Evolutionary conservation across 2,329 filamentous ascomycete species (phyloP).

Genomic region (Paecilomyces sp.): DNA sequence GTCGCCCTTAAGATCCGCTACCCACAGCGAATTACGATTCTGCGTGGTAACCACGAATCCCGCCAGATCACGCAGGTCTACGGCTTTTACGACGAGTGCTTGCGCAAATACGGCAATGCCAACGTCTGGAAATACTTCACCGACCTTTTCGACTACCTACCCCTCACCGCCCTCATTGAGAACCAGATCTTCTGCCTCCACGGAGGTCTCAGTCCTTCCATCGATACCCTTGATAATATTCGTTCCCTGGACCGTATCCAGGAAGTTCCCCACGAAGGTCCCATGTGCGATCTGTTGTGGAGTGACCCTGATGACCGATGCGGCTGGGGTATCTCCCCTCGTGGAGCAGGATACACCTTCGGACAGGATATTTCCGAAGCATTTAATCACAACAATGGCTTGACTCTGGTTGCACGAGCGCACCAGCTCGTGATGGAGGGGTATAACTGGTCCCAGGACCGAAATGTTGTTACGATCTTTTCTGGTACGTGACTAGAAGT

Average conservation of each 20-base stretch:
- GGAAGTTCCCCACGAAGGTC: conserved; percentile 95
- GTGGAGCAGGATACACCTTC: conserved; percentile 91
- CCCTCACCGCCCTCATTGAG: conserved; percentile 93
- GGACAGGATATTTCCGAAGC: conserved; percentile 97
- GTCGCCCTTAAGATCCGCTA: conserved; percentile 97
- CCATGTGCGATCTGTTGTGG: conserved; percentile 97
- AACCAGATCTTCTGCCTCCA: conserved; percentile 99
- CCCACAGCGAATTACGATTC: conserved; percentile 93
- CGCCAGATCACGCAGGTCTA: conserved; percentile 99
- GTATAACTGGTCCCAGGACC: conserved; percentile 98
- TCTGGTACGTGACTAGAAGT: conserved; percentile 55
- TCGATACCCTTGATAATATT: conserved; percentile 93
- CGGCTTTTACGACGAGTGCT: conserved; percentile 98
- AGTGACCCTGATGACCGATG: conserved; percentile 95
- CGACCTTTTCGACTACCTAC: conserved; percentile 99
- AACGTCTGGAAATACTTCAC: conserved; percentile 99
- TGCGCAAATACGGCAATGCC: conserved; percentile 94
- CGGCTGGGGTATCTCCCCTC: conserved; percentile 91
- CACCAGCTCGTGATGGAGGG: conserved; percentile 99
- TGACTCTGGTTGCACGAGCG: conserved; percentile 90
- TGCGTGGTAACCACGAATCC: conserved; percentile 98
- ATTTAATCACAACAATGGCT: conserved; percentile 97
- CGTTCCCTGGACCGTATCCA: conserved; percentile 91
- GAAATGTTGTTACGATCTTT: conserved; percentile 98
- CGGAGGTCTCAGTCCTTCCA: conserved; percentile 91